These are phyloP conservation scores for Elsinoe ampelina DNA, from an alignment of 2,329 filamentous ascomycete species.

Conservation along the genomic window DNA sequence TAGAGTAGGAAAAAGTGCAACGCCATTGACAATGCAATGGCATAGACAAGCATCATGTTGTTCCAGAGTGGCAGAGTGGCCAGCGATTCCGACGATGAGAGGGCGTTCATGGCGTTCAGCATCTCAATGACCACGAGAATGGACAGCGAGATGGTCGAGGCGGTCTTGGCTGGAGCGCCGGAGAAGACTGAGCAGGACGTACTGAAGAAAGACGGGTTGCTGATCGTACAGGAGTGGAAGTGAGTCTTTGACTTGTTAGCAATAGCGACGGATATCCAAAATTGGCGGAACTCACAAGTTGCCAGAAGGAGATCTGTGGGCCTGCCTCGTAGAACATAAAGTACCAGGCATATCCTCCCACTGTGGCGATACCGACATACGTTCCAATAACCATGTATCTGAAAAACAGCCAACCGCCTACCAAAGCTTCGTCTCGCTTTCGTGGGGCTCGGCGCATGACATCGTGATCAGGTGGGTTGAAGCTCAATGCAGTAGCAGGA, in stretches of 20 bases:
- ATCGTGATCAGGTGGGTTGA: constrained; percentile 97
- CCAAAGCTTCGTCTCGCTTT: constrained; percentile 85
- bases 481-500: constrained; percentile 88
- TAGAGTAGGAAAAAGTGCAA: constrained; percentile 93
- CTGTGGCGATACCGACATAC: constrained; percentile 90
- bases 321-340: constrained; percentile 93
- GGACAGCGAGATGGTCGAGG: constrained; percentile 85
- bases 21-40: constrained; percentile 84
- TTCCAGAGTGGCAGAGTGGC: constrained; percentile 92
- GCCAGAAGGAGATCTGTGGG: constrained; percentile 82
- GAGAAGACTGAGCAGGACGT: constrained; percentile 89
- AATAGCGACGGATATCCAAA: background rate
- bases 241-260: constrained; percentile 44
- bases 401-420: constrained; percentile 94
- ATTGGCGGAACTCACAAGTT: constrained; percentile 50
- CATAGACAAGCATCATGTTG: constrained; percentile 97
- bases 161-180: constrained; percentile 76
- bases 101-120: constrained; percentile 97
- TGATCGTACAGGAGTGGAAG: constrained; percentile 77
- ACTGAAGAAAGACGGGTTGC: constrained; percentile 66
- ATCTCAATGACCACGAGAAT: constrained; percentile 96
- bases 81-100: constrained; percentile 90
- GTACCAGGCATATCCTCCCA: constrained; percentile 99
- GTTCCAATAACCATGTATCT: constrained; percentile 92
- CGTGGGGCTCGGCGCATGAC: constrained; percentile 90